Base-by-base conservation (phyloP, 2,329 filamentous ascomycete genomes). In the Paecilomyces niveus region DNA sequence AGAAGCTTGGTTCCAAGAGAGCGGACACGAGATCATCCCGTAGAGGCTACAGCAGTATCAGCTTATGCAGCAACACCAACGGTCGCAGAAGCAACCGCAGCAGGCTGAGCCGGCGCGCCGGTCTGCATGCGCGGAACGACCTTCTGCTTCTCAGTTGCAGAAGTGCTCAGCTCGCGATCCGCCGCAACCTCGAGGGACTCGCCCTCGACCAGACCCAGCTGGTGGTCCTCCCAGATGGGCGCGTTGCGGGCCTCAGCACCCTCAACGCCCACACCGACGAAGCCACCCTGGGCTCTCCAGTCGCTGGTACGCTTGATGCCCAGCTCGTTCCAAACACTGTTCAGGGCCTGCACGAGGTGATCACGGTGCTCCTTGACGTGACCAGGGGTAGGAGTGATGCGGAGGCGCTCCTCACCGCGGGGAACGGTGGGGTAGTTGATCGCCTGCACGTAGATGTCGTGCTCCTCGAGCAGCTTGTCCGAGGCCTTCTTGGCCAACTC, bases 381-480 rank as follows among this genome's bases (percentile, higher is more conserved):
- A 51, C 94, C 94, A 0, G 94, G 94, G 0, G 94, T 99, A 0
- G 94, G 94, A 1, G 94, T 99, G 74, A 99, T 91, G 65, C 94
- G 89, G 58, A 99, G 87, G 59, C 94, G 88, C 77, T 99, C 94
- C 80, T 99, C 92, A n/a, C 94, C 94, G 6, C 96, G 91, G 2
- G 94, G 94, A 2, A 99, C 94, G 55, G 94, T 99, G 1, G 94
- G 94, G 77, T 97, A 97, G 80, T 99, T 99, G 83, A 99, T 97
- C 57, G 91, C 92, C 78, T 99, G 94, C 26, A 99, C 94, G 72
- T 99, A 99, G 72, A 99, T 97, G 61, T 87, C 85, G 80, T 96
- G 89, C 65, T 96, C 89, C 65, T 89, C 86, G 13, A 99, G 84
- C 22, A 99, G 85, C 80, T 96, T 86, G 72, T 99, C 94, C 24